Evolutionary conservation across 1,284 basidiomycete species (phyloP), one percentile per base, ranked within the genome.

Genomic region (Meira miltonrushii): DNA sequence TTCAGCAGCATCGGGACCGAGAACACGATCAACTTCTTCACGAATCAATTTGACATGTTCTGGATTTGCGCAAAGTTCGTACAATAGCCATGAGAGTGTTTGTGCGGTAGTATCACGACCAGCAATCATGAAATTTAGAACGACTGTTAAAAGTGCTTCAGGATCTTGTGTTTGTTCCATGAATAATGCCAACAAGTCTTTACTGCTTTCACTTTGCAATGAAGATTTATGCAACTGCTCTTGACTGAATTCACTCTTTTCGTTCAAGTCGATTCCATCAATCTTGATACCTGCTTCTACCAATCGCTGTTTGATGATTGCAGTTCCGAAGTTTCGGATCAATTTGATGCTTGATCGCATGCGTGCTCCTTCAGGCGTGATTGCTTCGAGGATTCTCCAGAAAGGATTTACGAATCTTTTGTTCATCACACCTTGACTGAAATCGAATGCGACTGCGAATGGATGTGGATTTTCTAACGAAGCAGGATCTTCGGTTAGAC

Each of bases 371-470:
- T 65, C 55, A n/a, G 41, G 13, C 5, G 53, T 17, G 7, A 56
- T 15, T 17, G 49, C 23, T 62, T 79, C 77, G 23, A 60, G 63
- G 28, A 72, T 41, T 9, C 39, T 23, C 37, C 60, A 64, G 11
- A 63, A 23, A 40, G 71, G 74, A 44, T 55, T 66, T 38, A 65
- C 56, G 19, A 73, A 68, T 33, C 61, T 56, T 41, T 59, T 56
- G 52, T 77, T 67, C 61, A 77, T 70, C 4, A 76, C 60, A 5
- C 60, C 57, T 54, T 78, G 77, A 0, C 66, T 71, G 48, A 66
- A 71, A 61, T 78, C 77, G 51, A 79, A 79, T 33, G 74, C 74
- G 9, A 59, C 57, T 0, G 75, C 72, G 28, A 79, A 79, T 2
- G 66, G 62, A 10, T 77, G 72, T 12, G 66, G 63, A n/a, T 54